Base-by-base conservation (phyloP, 1,284 basidiomycete genomes). In the Rhizoctonia solani region DNA sequence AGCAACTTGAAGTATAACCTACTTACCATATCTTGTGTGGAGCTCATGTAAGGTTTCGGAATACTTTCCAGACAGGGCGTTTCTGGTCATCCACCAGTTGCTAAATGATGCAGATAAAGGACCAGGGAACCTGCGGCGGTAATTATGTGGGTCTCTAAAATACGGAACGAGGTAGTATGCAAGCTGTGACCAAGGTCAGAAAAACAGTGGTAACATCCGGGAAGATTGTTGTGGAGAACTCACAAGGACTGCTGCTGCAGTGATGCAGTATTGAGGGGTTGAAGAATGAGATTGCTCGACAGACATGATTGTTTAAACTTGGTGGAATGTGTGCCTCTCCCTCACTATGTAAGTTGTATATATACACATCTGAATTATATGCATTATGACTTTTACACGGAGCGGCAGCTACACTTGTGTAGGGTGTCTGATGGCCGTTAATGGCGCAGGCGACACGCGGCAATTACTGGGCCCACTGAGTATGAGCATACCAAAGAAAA, bases 61-160 rank as follows among this genome's bases (percentile, higher is more conserved):
- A 52, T 93, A 85, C 69, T 91, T 86, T 0, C 93, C 92, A 5
- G 81, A 76, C 56, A 85, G 83, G 21, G 84, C 81, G 29, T 85
- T 80, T 72, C 81, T 81, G 32, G 86, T 87, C 25, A 96, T 78
- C 92, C 93, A 96, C 14, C 84, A 72, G 74, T 93, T 87, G 6
- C 89, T 84, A 72, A 94, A 87, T 72, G 83, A 85, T 44, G 93
- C 93, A 1, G 87, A 74, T 66, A 85, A 80, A 0, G 93, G 93
- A 0, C 92, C 93, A 6, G 90, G 89, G 72, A 87, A 82, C 75
- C 73, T 32, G 25, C 54, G 21, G 47, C 87, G 83, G 41, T 89
- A 81, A 21, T 79, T 77, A 74, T 86, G 81, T 0, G 83, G 75
- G 72, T 92, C 89, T 37, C 80, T 67, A 9, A 89, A 58, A 73